Conservation (phyloP, 2,329 filamentous ascomycete genomes). For the Emydomyces testavorans region DNA sequence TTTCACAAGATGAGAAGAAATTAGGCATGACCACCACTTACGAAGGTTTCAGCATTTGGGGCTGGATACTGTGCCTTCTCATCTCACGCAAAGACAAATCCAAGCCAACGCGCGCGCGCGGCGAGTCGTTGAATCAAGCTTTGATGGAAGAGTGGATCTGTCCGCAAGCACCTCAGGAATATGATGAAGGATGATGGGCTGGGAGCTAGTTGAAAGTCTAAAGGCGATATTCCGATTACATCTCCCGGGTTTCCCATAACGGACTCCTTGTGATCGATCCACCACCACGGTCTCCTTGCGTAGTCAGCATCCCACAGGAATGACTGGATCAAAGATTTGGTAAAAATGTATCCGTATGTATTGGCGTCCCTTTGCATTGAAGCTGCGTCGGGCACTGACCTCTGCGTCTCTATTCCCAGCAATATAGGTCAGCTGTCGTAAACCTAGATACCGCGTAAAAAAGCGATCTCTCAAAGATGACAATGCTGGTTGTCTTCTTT, state of each 20-base stretch:
- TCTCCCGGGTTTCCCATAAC: no score
- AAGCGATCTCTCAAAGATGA: neutral
- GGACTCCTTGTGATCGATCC: no score
- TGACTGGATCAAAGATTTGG: no score
- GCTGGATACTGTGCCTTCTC: slow-evolving; percentile 80
- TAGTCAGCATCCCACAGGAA: no score
- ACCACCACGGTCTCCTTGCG: no score
- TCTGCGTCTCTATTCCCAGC: no score
- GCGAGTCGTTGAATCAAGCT: slow-evolving; percentile 42
- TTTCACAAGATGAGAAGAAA: slow-evolving; percentile 68
- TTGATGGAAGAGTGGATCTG: slow-evolving; percentile 82
- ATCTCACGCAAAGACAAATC: slow-evolving; percentile 56
- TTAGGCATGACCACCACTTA: slow-evolving; percentile 72
- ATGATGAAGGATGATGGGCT: slow-evolving; percentile 28
- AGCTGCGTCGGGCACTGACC: no score
- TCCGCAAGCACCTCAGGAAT: slow-evolving; percentile 47
- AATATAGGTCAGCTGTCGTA: no score
- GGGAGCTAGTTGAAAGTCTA: neutral
- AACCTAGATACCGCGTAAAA: no score
- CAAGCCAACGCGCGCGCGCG: slow-evolving; percentile 25
- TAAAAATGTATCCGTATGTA: no score
- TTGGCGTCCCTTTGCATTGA: no score
- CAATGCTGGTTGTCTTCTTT: no score
- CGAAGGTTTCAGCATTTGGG: slow-evolving; percentile 92
- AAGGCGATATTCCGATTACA: neutral